A percentile compares a stretch with the other conserved stretches of the same genome.
These are phyloP conservation scores for Geosmithia putterillii DNA, from an alignment of 2,329 filamentous ascomycete species.

Conservation along the genomic window DNA sequence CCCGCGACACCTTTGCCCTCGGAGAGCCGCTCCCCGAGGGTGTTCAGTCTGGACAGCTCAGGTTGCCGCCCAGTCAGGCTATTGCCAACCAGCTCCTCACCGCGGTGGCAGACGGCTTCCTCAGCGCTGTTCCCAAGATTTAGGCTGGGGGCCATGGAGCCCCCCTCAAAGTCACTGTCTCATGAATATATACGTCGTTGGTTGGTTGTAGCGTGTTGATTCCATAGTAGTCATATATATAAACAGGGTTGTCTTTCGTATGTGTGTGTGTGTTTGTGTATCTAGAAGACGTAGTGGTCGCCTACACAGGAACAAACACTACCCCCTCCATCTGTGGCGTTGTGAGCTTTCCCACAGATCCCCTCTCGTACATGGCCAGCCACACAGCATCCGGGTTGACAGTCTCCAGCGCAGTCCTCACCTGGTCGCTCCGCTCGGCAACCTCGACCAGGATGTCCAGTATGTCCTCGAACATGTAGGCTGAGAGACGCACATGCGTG, in stretches of 20 bases:
- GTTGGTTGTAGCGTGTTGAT: background rate
- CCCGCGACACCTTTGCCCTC: constrained; percentile 50
- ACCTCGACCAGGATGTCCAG: constrained; percentile 46
- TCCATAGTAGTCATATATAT: background rate
- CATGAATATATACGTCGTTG: background rate
- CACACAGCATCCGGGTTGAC: constrained; percentile 69
- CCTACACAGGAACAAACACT: constrained; percentile 15
- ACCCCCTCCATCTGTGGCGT: constrained; percentile 29
- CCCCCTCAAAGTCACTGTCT: no score
- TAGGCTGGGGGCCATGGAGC: constrained; percentile 12
- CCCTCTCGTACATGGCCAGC: constrained; percentile 44
- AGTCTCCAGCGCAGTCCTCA: constrained; percentile 45
- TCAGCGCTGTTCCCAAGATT: constrained; percentile 42
- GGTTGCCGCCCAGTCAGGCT: constrained; percentile 73
- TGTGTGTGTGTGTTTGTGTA: no score
- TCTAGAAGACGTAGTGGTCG: background rate
- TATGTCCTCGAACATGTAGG: constrained; percentile 60
- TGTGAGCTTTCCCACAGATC: constrained; percentile 21
- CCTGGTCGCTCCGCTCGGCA: constrained; percentile 29
- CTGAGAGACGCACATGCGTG: constrained; percentile 49
- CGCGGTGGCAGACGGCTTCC: constrained; percentile 67
- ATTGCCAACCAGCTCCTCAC: constrained; percentile 84
- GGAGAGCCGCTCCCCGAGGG: constrained; percentile 50
- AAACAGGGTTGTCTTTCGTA: background rate
- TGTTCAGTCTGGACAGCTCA: constrained; percentile 65